Evolutionary conservation across 495 filamentous ascomycete species (phyloP), one percentile per base, ranked within the genome.

Genomic region (Lophiotrema nucula): DNA sequence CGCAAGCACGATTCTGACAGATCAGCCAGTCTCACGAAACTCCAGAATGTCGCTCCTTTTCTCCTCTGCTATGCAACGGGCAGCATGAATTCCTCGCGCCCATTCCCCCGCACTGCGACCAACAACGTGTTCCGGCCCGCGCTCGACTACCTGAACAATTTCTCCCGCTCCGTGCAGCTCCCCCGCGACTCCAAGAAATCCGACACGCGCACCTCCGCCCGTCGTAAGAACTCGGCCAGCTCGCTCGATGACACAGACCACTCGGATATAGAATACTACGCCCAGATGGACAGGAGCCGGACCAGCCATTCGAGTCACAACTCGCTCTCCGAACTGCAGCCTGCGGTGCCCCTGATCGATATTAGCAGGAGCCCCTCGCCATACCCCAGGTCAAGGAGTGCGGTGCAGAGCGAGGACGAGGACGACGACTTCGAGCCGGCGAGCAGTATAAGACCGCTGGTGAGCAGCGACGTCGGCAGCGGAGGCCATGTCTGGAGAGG

Each of bases 351-450:
- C 15, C 64, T 74, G 6, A 75, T 75, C 26, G 73, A 62, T 42
- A 53, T 75, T 13, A 46, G 58, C 21, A 72, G 72, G 12, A 60
- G 70, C 25, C 67, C 73, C 21, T 72, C 70, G n/a, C 73, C 74
- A 6, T 75, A 69, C 62, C 64, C 68, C 44, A 63, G 66, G 19
- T 61, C 54, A 6, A 65, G 53, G 63, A 70, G 60, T 53, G 69
- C 55, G 28, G 39, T 66, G 46, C 72, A 73, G 49, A 68, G 68
- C 24, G 73, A 76, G 51, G 73, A 73, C 48, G 73, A 73, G 37
- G 70, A 73, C 26, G 67, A 70, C 26, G 58, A 67, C 1, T 67
- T 61, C 27, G 67, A 69, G 61, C 43, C 64, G 53, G 46, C 60
- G 49, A 42, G 48, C 31, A 28, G 46, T 39, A 53, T 62, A 5